Evolutionary conservation across 2,329 filamentous ascomycete species (phyloP), one percentile per base, ranked within the genome.

Genomic region (Leptographium wingfieldii): DNA sequence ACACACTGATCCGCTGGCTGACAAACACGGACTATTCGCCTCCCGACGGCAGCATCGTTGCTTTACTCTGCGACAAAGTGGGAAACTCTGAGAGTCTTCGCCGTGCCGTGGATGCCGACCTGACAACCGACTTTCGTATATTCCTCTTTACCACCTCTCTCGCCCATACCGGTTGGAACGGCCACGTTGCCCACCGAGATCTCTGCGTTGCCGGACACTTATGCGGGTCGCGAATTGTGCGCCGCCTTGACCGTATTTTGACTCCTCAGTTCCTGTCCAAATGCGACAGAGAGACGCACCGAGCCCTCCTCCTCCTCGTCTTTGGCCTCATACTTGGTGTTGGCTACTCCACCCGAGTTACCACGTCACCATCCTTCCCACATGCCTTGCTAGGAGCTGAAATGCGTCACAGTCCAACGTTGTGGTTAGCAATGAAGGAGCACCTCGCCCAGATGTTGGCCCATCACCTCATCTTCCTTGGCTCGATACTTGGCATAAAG

Each of bases 371-470:
- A 1, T 54, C 59, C 3, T 65, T 66, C 25, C 63, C 66, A 0
- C 57, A 66, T 46, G 65, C 64, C 25, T 56, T 69, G 38, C 63
- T 66, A 14, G 63, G 60, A 14, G 59, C 63, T 12, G 66, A 68
- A 57, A 66, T 69, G 54, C 68, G 66, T 14, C 65, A 67, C 54
- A 71, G 68, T 60, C 69, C 69, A 43, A 70, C 68, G 5, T 64
- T 69, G 29, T 70, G 68, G 68, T 55, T 71, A 22, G 65, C 67
- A 33, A 69, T 69, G 67, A 69, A 69, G 60, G 68, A 69, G 56
- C 68, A 69, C 53, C 63, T 71, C 40, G 67, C 68, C 25, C 68
- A 69, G 63, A 71, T 68, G 67, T 63, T 71, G 9, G 68, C 68
- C 3, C 68, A 69, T 52, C 67, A 71, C 51, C 57, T 70, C 27